phyloP scores from a whole-genome alignment of 2,329 filamentous ascomycete genomes.

The Dothistroma pini region DNA sequence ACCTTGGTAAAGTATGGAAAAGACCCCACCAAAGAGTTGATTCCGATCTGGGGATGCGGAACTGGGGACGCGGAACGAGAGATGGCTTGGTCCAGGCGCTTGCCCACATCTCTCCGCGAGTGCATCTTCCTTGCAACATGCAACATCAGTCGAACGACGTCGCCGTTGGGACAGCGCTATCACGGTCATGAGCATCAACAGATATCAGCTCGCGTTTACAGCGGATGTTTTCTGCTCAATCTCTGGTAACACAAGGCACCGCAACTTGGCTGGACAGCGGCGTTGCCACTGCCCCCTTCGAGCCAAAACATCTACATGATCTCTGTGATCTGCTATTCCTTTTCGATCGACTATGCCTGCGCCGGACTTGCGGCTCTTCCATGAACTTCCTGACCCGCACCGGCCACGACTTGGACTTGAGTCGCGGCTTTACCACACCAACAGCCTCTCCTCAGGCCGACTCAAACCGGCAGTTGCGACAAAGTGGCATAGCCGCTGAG shows the following conservation, averaged over 20 bases:
- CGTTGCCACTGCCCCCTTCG: too few relatives aligned
- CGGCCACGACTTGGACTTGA: not conserved
- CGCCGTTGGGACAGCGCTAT: too few relatives aligned
- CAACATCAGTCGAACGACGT: not conserved
- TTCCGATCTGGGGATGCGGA: not conserved
- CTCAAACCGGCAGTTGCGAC: constrained; percentile 5
- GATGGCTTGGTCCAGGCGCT: not conserved
- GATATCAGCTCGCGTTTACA: too few relatives aligned
- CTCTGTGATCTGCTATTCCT: too few relatives aligned
- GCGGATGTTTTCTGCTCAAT: too few relatives aligned
- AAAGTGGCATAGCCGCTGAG: constrained; percentile 28
- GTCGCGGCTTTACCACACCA: constrained; percentile 1
- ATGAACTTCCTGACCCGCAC: not conserved
- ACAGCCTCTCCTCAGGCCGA: not conserved
- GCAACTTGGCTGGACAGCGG: too few relatives aligned
- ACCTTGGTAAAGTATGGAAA: not conserved
- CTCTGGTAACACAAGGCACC: not conserved
- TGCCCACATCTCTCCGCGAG: not conserved
- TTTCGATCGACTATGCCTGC: too few relatives aligned
- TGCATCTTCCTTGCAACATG: not conserved
- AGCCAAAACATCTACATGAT: too few relatives aligned
- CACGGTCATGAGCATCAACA: too few relatives aligned
- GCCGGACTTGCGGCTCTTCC: not conserved
- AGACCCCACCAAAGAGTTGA: not conserved
- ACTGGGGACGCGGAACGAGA: not conserved